Conservation (phyloP, 139 green algal species). For the Chlorella sorokiniana region DNA sequence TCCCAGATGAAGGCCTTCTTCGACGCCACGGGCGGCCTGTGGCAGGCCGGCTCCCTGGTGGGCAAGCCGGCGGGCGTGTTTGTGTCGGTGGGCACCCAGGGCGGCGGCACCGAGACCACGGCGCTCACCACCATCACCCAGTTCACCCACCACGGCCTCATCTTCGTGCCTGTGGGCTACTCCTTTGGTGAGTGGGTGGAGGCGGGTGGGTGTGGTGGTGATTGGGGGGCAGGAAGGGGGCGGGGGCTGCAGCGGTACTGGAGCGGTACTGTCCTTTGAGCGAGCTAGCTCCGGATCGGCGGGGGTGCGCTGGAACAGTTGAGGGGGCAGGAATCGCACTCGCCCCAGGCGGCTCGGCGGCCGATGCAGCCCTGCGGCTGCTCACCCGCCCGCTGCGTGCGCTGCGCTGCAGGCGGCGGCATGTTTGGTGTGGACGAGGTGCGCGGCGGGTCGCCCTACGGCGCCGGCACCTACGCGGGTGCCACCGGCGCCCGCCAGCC, state of each 20-base stretch:
- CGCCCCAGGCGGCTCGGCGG: too few relatives aligned
- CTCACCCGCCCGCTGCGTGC: too few relatives aligned
- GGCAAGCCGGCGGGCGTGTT: conserved; percentile 56
- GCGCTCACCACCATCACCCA: conserved; percentile 53
- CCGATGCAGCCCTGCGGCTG: too few relatives aligned
- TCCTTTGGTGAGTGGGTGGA: conserved; percentile 38
- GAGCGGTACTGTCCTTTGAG: too few relatives aligned
- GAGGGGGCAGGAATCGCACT: too few relatives aligned
- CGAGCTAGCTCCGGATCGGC: too few relatives aligned
- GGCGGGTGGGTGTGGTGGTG: background rate
- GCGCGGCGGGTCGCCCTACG: conserved; percentile 73
- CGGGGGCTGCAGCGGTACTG: too few relatives aligned
- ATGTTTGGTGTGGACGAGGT: conserved; percentile 40
- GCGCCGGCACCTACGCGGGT: conserved; percentile 72
- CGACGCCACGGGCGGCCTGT: conserved; percentile 66
- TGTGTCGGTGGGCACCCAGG: conserved; percentile 55
- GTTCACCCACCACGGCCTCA: conserved; percentile 57
- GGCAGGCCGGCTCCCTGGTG: conserved; percentile 46
- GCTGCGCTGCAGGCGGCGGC: conserved; percentile 4
- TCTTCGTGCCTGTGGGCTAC: conserved; percentile 44
- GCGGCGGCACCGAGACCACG: conserved; percentile 58
- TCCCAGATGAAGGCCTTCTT: conserved; percentile 54
- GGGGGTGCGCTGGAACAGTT: too few relatives aligned
- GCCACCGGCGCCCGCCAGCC: conserved; percentile 69
- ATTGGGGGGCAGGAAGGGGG: conserved; percentile 5